These are phyloP conservation scores for Daldinia childiae DNA, from an alignment of 495 filamentous ascomycete genomes.

Conservation along the genomic window DNA sequence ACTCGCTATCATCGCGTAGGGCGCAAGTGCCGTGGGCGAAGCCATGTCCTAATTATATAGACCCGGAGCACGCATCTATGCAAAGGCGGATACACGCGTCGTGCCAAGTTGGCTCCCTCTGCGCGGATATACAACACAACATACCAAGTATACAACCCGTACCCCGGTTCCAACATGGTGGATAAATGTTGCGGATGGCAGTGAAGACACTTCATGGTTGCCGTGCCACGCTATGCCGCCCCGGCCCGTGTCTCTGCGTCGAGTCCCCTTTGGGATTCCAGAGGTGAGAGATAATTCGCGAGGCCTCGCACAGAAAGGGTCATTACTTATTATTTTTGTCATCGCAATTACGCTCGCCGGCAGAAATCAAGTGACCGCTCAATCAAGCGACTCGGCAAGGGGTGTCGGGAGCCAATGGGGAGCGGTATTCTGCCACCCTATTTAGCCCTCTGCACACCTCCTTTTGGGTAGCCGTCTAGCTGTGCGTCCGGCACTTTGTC, in stretches of 20 bases:
- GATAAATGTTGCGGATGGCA: constrained; percentile 26
- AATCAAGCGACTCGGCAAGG: constrained; percentile 36
- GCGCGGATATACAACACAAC: not conserved
- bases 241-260: constrained; percentile 5
- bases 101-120: not conserved
- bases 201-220: constrained; percentile 1
- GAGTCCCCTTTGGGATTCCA: not conserved
- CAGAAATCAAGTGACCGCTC: constrained; percentile 43
- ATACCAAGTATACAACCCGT: constrained; percentile 7
- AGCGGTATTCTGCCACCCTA: constrained; percentile 13
- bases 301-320: constrained; percentile 2
- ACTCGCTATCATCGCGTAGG: constrained; percentile 12
- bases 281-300: constrained; percentile 11
- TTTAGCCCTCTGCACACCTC: constrained; percentile 35
- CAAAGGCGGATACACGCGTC: not conserved
- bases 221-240: constrained; percentile 18
- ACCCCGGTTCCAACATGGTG: constrained; percentile 33
- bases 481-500: constrained; percentile 37
- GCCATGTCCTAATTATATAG: constrained; percentile 29
- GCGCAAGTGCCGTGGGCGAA: constrained; percentile 30
- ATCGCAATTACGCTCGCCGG: constrained; percentile 12
- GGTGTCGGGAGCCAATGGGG: constrained; percentile 19
- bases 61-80: not conserved
- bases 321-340: constrained; percentile 18
- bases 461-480: constrained; percentile 27